Evolutionary conservation across 2,329 filamentous ascomycete species (phyloP), one percentile per base, ranked within the genome.

Genomic region (Cercospora janseana): DNA sequence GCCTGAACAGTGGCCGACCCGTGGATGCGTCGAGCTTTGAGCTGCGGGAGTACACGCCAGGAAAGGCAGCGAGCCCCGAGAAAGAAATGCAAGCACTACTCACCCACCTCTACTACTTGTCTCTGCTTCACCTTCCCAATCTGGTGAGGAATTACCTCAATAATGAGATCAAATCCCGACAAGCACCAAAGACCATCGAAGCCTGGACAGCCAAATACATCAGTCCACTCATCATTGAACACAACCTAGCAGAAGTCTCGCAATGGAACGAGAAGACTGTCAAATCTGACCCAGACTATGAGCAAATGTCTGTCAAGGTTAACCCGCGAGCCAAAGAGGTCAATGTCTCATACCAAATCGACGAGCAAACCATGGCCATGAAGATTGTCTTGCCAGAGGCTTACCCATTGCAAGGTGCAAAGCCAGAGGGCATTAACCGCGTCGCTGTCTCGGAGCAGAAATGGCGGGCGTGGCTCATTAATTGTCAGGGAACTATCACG

Each of bases 381-480:
- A 78, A 83, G n/a, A 85, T 98, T 61, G 80, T 80, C 4, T 78
- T 98, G 0, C 92, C 92, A 0, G 73, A 81, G 2, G 84, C 83
- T 31, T 98, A 94, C 64, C 93, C 93, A 0, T 80, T 98, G 6
- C 83, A 89, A 18, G 79, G 81, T 1, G 88, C 94, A 1, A 76
- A 80, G 6, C 90, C 97, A 1, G 76, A 83, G 3, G 85, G 89
- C 6, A 74, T 91, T 15, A 88, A 86, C 60, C 85, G 92, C 9
- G 89, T 97, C 2, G 89, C 88, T 0, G 88, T 96, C 20, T 86
- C 84, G 52, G 91, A 97, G 65, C 85, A 85, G 69, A 95, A 93
- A 66, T 98, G 93, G 92, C 85, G 89, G 69, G 86, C 79, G 54
- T 96, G 92, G 91, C 78, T 96, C 54, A 79, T 88, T 63, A 89